Base-by-base conservation (phyloP, 2,329 filamentous ascomycete species). In the Diaporthe vexans region DNA sequence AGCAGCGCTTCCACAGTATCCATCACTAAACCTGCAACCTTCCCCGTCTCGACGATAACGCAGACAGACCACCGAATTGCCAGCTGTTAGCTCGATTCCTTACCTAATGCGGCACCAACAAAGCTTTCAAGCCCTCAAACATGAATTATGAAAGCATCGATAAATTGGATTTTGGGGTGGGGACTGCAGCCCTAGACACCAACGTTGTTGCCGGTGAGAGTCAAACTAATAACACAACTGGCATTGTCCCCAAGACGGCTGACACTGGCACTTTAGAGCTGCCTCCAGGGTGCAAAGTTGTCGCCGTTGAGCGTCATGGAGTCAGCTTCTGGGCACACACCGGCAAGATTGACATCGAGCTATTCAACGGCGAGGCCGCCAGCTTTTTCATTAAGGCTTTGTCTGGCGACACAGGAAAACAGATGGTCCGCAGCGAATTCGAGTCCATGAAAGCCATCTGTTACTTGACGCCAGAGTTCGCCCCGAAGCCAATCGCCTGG, bases 271-370 rank as follows among this genome's bases (percentile, higher is more conserved):
- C 71, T 75, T 29, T 35, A 76, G 81, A 79, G 74, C 77, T 84
- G 29, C 82, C 82, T 15, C n/a, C 76, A 58, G 79, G 77, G n/a
- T 81, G 81, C 70, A 77, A 63, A 59, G 78, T 84, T 24, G 40
- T 79, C 37, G 80, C 79, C 43, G 81, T 79, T n/a, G 73, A 80
- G 57, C 73, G 54, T 33, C 81, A 84, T 76, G 81, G 81, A 26
- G 77, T 78, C 9, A 84, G 82, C 76, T 83, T 81, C 73, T 85
- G 82, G 83, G 81, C 82, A 3, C 54, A 3, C 17, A 46, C 35
- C 35, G 35, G 7, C 35, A 37, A 37, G 7, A 37, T 37, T 37
- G 35, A 37, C 35, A 37, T 37, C 35, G 35, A 37, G 35, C 35
- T 37, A 37, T 3, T 37, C 35, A 37, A 37, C 10, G 35, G 35